These are phyloP conservation scores for Botrytis squamosa DNA, from an alignment of 2,329 filamentous ascomycete genomes.

Conservation along the genomic window DNA sequence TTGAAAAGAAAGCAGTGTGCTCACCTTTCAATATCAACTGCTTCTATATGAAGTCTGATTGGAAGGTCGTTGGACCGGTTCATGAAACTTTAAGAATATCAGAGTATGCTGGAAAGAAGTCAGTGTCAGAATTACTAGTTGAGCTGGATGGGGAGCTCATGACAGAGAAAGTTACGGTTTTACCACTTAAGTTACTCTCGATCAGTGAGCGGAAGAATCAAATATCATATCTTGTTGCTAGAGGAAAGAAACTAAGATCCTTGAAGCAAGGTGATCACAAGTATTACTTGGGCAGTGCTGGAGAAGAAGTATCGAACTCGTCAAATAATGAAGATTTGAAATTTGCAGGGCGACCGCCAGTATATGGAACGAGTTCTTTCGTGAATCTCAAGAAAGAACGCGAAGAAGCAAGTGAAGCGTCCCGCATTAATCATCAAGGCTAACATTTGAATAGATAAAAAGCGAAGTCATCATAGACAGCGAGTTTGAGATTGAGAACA, in stretches of 20 bases:
- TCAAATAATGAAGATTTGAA: background rate
- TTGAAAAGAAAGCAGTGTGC: background rate
- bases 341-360: background rate
- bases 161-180: background rate
- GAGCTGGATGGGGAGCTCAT: background rate
- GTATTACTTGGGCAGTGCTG: background rate
- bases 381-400: background rate
- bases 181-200: background rate
- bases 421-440: rapidly evolving
- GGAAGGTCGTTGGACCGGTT: background rate
- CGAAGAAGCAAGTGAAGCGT: background rate
- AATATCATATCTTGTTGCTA: background rate
- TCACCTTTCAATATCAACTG: constrained; percentile 13
- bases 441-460: background rate
- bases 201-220: background rate
- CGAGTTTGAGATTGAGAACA: background rate
- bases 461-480: constrained; percentile 13
- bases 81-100: constrained; percentile 13
- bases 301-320: background rate
- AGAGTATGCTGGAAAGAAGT: constrained; percentile 12
- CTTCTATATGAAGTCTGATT: constrained; percentile 1
- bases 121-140: background rate
- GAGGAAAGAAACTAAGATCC: constrained; percentile 1
- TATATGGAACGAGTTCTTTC: background rate
- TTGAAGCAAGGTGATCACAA: background rate